Conservation (phyloP, 225 moss, liverwort and hornwort species). For the Straminergon stramineum region DNA sequence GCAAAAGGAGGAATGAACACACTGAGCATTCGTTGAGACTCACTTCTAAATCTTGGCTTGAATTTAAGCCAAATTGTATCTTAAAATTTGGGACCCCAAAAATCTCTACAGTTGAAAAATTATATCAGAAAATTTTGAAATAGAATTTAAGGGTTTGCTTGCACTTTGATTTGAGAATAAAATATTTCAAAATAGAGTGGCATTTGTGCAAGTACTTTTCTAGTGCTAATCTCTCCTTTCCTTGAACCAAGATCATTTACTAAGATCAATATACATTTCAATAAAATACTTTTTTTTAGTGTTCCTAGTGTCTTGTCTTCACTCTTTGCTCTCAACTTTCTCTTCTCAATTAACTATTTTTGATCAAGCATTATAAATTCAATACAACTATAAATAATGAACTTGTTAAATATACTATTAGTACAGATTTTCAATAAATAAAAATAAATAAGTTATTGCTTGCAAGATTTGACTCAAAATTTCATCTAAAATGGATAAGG, state of each 20-base stretch:
- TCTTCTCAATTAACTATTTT: neutral
- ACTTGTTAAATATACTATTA: neutral
- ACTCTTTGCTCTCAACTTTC: neutral
- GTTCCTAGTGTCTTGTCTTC: neutral
- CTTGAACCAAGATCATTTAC: neutral
- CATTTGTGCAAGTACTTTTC: neutral
- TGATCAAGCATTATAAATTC: neutral
- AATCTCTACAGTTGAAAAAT: too few relatives aligned
- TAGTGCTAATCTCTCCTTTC: neutral
- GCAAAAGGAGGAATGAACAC: neutral
- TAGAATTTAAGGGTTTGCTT: too few relatives aligned
- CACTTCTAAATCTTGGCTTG: neutral
- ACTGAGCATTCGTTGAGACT: neutral
- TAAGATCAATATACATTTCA: neutral
- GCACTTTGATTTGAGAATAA: too few relatives aligned
- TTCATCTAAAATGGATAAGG: neutral
- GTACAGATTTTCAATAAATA: too few relatives aligned
- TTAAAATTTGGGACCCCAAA: too few relatives aligned
- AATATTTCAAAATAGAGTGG: too few relatives aligned
- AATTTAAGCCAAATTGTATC: neutral
- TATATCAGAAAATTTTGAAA: too few relatives aligned
- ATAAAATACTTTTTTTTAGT: neutral
- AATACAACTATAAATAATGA: neutral
- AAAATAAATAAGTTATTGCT: too few relatives aligned
- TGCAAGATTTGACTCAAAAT: neutral